These are phyloP conservation scores for Backusella luteola DNA, from an alignment of 192 early-diverging fungal species.

Conservation along the genomic window DNA sequence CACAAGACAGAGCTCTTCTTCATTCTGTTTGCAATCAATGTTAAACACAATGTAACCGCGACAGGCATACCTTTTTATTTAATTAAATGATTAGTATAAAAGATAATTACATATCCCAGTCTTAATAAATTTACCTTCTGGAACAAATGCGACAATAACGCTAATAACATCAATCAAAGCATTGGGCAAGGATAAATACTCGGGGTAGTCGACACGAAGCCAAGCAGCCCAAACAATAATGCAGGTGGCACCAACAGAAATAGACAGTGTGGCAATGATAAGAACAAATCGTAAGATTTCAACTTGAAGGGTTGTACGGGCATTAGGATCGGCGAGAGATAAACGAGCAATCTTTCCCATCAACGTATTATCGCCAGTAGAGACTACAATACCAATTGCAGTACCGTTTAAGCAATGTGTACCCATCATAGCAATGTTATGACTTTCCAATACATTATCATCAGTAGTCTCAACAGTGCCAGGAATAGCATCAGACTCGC, in stretches of 20 bases:
- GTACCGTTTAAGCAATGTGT: constrained; percentile 68
- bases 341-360: constrained; percentile 75
- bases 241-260: constrained; percentile 46
- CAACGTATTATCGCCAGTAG: constrained; percentile 74
- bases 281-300: constrained; percentile 68
- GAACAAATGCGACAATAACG: constrained; percentile 75
- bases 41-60: constrained; percentile 70
- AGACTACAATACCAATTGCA: constrained; percentile 71
- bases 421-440: constrained; percentile 80
- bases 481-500: constrained; percentile 66
- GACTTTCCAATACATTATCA: constrained; percentile 73
- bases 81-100: neutral
- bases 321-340: constrained; percentile 37
- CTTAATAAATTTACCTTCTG: constrained; percentile 42
- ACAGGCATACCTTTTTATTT: constrained; percentile 58
- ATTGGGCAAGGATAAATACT: constrained; percentile 47
- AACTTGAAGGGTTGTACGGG: constrained; percentile 54
- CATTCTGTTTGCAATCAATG: constrained; percentile 77
- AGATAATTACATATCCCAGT: neutral
- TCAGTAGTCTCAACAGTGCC: constrained; percentile 64
- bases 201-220: constrained; percentile 54
- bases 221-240: constrained; percentile 48
- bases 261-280: constrained; percentile 59
- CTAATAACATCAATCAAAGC: constrained; percentile 54
- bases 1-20: constrained; percentile 67